These are phyloP conservation scores for Pythium plurisporium DNA, from an alignment of 352 stramenopile species.

Conservation along the genomic window DNA sequence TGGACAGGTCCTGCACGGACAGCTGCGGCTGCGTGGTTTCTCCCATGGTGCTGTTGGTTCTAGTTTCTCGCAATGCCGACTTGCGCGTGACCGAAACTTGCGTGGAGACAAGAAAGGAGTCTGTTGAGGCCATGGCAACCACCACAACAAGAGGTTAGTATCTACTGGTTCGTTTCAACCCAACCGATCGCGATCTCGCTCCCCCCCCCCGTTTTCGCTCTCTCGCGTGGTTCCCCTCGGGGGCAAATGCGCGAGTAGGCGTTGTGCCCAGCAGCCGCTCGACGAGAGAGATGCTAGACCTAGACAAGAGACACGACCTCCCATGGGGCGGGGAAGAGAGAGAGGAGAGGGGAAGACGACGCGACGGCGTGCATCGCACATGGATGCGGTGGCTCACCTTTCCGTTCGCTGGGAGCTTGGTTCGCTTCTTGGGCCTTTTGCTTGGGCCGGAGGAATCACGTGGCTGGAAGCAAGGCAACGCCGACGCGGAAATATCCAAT, in stretches of 20 bases:
- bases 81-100: slow-evolving; percentile 18
- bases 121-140: slow-evolving; percentile 8
- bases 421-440: slow-evolving; percentile 6
- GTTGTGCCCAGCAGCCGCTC: too few relatives aligned
- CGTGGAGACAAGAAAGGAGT: slow-evolving; percentile 17
- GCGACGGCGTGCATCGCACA: not conserved
- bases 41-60: slow-evolving; percentile 34
- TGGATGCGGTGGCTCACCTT: not conserved
- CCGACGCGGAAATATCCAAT: slow-evolving; percentile 30
- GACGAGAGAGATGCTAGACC: too few relatives aligned
- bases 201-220: too few relatives aligned
- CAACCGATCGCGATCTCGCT: too few relatives aligned
- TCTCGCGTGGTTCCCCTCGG: too few relatives aligned
- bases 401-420: slow-evolving; percentile 2
- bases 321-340: not conserved
- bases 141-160: not conserved
- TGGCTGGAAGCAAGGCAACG: slow-evolving; percentile 30
- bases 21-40: slow-evolving; percentile 73
- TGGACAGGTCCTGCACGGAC: slow-evolving; percentile 92
- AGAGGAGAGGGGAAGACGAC: not conserved
- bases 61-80: slow-evolving; percentile 7
- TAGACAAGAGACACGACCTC: too few relatives aligned
- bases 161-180: not conserved
- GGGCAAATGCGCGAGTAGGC: too few relatives aligned
- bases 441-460: slow-evolving; percentile 22